A percentile compares a stretch with the other conserved stretches of the same genome.
Conservation (phyloP, 2,329 filamentous ascomycete genomes). For the Phoma herbarum region DNA sequence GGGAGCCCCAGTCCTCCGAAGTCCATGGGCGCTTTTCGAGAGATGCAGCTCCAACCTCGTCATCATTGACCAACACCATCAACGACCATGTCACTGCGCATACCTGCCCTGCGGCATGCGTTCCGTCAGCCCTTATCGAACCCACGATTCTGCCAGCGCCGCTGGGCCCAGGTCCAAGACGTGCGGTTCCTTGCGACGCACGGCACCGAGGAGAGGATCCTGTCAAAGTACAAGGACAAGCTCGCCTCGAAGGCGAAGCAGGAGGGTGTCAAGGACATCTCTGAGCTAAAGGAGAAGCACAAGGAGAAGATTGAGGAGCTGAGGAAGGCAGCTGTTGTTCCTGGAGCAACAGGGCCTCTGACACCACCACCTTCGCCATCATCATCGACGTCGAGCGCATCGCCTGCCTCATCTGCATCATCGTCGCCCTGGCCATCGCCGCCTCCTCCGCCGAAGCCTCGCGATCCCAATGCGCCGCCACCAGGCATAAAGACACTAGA, state of each 20-base stretch:
- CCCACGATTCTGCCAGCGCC: constrained; percentile 65
- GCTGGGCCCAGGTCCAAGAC: constrained; percentile 93
- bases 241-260: constrained; percentile 81
- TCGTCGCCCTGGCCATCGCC: constrained; percentile 39
- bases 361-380: constrained; percentile 31
- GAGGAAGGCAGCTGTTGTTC: constrained; percentile 70
- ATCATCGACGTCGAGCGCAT: constrained; percentile 16
- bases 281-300: constrained; percentile 82
- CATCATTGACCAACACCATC: constrained; percentile 15
- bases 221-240: constrained; percentile 89
- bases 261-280: constrained; percentile 74
- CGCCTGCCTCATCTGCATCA: constrained; percentile 17
- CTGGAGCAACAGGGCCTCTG: constrained; percentile 59
- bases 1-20: constrained; percentile 1
- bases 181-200: constrained; percentile 89
- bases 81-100: constrained; percentile 34
- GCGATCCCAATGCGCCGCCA: constrained; percentile 40
- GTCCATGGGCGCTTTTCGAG: constrained; percentile 3
- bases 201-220: constrained; percentile 69
- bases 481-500: constrained; percentile 69
- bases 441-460: constrained; percentile 41
- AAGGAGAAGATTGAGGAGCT: constrained; percentile 80
- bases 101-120: constrained; percentile 42
- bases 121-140: constrained; percentile 44
- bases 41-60: constrained; percentile 9